Evolutionary conservation across 768 basidiomycete species (phyloP).

Genomic region (Lyophyllum atratum): DNA sequence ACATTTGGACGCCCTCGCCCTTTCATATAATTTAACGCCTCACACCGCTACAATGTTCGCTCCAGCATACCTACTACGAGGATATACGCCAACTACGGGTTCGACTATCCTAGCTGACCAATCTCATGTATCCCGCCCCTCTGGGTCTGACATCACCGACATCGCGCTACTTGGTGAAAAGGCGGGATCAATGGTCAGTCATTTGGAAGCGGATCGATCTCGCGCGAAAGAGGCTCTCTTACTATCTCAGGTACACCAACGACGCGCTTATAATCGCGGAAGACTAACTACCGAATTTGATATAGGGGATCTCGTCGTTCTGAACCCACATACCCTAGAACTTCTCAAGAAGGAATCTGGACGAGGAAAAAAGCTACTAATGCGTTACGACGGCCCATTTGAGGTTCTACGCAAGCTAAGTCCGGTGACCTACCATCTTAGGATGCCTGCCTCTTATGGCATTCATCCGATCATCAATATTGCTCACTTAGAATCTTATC

Average conservation of each 20-base stretch:
- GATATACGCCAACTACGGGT: not conserved
- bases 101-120: not conserved
- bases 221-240: no score
- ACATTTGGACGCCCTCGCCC: no score
- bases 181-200: not conserved
- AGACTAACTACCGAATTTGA: no score
- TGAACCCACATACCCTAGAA: no score
- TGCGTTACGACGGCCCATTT: constrained; percentile 33
- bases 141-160: not conserved
- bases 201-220: no score
- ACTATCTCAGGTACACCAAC: no score
- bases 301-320: no score
- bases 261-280: no score
- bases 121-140: not conserved
- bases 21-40: constrained; percentile 31
- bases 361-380: constrained; percentile 27
- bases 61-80: not conserved
- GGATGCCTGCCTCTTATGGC: constrained; percentile 29
- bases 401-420: constrained; percentile 28
- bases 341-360: no score
- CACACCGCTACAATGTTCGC: constrained; percentile 26
- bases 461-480: constrained; percentile 34
- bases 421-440: constrained; percentile 26
- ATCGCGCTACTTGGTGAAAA: not conserved
- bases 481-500: constrained; percentile 29